Evolutionary conservation across 2,329 filamentous ascomycete genomes (phyloP).

Genomic region (Fusarium avenaceum): DNA sequence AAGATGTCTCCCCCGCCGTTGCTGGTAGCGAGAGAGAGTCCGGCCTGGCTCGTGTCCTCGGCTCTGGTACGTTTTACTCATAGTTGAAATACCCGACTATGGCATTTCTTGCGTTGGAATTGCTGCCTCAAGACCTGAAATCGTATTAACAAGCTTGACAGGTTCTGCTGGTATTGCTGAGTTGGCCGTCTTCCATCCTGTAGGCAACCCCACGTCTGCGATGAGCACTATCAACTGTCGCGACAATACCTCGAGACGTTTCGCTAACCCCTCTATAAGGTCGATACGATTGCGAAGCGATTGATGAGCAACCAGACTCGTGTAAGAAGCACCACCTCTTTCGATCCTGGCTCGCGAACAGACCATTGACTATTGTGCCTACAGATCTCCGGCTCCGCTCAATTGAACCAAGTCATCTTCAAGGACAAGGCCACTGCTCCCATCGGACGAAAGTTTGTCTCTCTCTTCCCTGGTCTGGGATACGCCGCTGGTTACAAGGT

Average conservation of each 20-base stretch:
- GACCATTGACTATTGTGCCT: constrained; percentile 32
- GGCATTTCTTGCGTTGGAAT: constrained; percentile 2
- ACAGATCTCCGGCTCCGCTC: constrained; percentile 58
- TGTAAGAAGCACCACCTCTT: constrained; percentile 66
- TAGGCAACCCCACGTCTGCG: constrained; percentile 58
- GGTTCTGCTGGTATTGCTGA: constrained; percentile 94
- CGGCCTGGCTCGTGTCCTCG: constrained; percentile 86
- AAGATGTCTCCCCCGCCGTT: constrained; percentile 71
- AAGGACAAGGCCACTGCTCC: constrained; percentile 84
- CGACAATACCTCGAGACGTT: constrained; percentile 16
- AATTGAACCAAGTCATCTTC: constrained; percentile 94
- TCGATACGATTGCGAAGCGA: constrained; percentile 98
- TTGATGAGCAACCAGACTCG: constrained; percentile 95
- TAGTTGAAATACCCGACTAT: constrained; percentile 23
- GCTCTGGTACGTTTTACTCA: constrained; percentile 76
- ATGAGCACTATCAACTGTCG: constrained; percentile 14
- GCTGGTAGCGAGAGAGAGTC: constrained; percentile 80
- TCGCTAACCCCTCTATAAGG: constrained; percentile 62
- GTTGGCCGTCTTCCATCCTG: constrained; percentile 91
- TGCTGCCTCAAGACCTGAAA: background rate
- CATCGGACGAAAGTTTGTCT: constrained; percentile 84
- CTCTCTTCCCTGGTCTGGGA: constrained; percentile 94
- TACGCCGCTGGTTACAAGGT: constrained; percentile 99
- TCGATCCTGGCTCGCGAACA: constrained; percentile 18
- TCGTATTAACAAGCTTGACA: constrained; percentile 56